Evolutionary conservation across 1,139 yeast genomes (phyloP), one percentile per base, ranked within the genome.

Genomic region (Taphrina communis): DNA sequence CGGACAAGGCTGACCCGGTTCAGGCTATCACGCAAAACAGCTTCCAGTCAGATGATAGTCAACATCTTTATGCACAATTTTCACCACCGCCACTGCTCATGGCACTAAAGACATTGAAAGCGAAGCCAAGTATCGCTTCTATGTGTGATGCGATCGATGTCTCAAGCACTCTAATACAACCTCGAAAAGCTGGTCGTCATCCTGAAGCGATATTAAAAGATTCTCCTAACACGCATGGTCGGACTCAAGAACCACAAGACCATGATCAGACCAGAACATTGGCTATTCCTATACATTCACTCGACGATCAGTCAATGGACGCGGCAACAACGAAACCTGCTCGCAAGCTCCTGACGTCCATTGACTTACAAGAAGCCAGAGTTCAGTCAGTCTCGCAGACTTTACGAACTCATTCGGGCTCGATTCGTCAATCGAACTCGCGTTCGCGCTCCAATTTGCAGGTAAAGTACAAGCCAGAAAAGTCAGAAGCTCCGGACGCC

Each of bases 121-220:
- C 67, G 35, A 56, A 55, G 55, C 67, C 67, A 17, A 63, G 67
- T 21, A 63, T 63, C 14, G 44, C 48, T 11, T 53, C 67, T 11
- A 21, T 63, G 36, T 21, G 53, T 5, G 59, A 48, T 11, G 60
- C 35, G 9, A 51, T 63, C n/a, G 48, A 59, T 7, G 39, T 48
- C 14, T 46, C 62, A 14, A 58, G 62, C 62, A 44, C 62, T 44
- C 19, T 58, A 7, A 31, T 36, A 12, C 62, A 58, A 35, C 53
- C 53, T 3, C 53, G 53, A 21, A 50, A 35, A 25, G 36, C 31
- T 50, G 53, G 53, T 21, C 31, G 48, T 14, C 48, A 44, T 7
- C 48, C 19, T 12, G n/a, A 8, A 14, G n/a, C 19, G 6, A 2
- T n/a, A 12, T 17, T 7, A 1, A 7, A 12, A 12, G 48, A 44